Base-by-base conservation (phyloP, 306 rosid species). In the Quillaja saponaria region DNA sequence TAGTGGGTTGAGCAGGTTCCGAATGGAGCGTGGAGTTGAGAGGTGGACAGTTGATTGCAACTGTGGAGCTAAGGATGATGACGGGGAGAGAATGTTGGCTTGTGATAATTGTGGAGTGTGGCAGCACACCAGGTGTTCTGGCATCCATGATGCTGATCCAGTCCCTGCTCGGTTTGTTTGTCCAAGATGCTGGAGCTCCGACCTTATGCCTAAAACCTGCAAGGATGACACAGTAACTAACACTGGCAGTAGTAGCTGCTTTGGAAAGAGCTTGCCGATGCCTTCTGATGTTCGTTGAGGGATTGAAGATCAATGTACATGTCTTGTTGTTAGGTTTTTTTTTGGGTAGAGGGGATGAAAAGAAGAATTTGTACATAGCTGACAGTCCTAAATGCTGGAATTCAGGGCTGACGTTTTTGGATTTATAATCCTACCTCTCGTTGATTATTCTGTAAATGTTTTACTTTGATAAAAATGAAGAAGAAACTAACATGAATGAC, bases 31-130 rank as follows among this genome's bases (percentile, higher is more conserved):
- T 3, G 98, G 98, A 48, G 63, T 82, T 16, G 98, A 92, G 80
- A 76, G 94, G 71, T 92, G 98, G 98, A 92, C 96, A 0, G 96
- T 92, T 7, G 96, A 92, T 47, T 92, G 98, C 75, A 74, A 68
- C 68, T 92, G 98, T 17, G 96, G 96, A 48, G 94, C 96, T 2
- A 86, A 81, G 75, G 96, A 92, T 49, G 98, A 92, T 42, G 98
- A 92, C 47, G 98, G 98, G 25, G 98, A 92, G 82, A 82, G 96
- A 71, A 92, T 92, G 98, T 39, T 89, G 80, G 95, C 96, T 11
- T 92, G 98, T 40, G 98, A 92, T 65, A 12, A 58, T 5, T 92
- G 98, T 73, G 80, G 88, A 10, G 96, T 88, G 47, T 92, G 96
- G 98, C 82, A 75, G 53, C 98, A 92, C 78, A 92, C 96, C 0